Base-by-base conservation (phyloP, 306 rosid species). In the Gleditsia sinensis region DNA sequence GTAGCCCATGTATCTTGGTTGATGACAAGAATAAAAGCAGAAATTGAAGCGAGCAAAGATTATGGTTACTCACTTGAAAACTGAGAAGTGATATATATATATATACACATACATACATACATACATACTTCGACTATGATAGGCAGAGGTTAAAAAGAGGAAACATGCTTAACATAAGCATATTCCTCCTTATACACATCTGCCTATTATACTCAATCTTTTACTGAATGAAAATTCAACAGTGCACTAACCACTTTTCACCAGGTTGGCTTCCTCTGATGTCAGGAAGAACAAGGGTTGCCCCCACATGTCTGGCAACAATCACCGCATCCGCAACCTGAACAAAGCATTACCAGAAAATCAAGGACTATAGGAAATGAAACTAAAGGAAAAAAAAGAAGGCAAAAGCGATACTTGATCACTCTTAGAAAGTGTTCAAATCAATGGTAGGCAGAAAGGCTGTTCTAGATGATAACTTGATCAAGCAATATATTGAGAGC, bases 231-330 rank as follows among this genome's bases (percentile, higher is more conserved):
- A 32, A 69, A 37, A 5, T 70, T 33, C 12, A 8, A 57, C 39
- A n/a, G n/a, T n/a, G n/a, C n/a, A 82, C 95, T 79, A 69, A 94
- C 99, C 97, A 88, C 86, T 87, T 86, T 64, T 94, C 99, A 77
- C 99, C 99, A 9, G 94, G 92, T 42, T 88, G 87, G 85, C 88
- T 94, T 79, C 99, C 99, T 86, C 99, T 81, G 55, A 94, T 90
- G 66, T 94, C 97, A 56, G 99, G 99, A 66, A 94, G 76, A 37
- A 94, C 98, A 55, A 94, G 96, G 69, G 92, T 90, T 67, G 99
- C 99, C 20, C 99, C 99, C 7, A 94, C 90, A 77, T 71, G 87
- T 82, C 95, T 89, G 67, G 97, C 93, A 85, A 94, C 99, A 7
- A 94, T 88, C 33, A 94, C 90, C 0, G 97, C 99, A 87, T 94